phyloP scores from a whole-genome alignment of 805 yeast genomes.

The Soucietia sequanensis region DNA sequence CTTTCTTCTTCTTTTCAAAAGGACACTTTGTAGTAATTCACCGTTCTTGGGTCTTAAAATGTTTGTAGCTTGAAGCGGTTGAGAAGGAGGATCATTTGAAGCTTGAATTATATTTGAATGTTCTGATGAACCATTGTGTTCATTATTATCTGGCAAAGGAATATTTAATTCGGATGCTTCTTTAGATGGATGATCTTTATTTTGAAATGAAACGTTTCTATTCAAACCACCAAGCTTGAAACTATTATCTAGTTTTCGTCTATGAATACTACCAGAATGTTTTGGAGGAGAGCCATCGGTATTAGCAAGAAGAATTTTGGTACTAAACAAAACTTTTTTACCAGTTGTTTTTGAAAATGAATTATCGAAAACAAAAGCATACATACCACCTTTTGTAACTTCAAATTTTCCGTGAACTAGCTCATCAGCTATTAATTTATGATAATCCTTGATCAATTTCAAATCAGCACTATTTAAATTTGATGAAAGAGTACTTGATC shows the following conservation, averaged over 20 bases:
- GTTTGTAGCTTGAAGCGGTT: too few relatives aligned
- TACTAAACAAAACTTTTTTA: conserved; percentile 72
- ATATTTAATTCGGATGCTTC: too few relatives aligned
- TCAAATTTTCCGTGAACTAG: conserved; percentile 59
- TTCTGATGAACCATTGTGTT: too few relatives aligned
- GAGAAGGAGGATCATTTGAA: too few relatives aligned
- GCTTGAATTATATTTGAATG: too few relatives aligned
- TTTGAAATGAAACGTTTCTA: neutral
- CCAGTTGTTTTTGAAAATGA: conserved; percentile 83
- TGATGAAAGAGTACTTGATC: conserved; percentile 38
- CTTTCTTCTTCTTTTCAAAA: conserved; percentile 77
- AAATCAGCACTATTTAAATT: conserved; percentile 41
- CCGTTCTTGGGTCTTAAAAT: conserved; percentile 53
- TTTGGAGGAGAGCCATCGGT: neutral
- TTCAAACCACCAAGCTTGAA: neutral
- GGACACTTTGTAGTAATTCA: conserved; percentile 71
- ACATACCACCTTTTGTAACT: conserved; percentile 64
- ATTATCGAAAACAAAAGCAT: conserved; percentile 90
- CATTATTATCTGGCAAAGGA: neutral
- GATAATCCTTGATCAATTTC: conserved; percentile 57
- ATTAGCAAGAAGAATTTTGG: conserved; percentile 14
- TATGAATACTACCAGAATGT: too few relatives aligned
- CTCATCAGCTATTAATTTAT: conserved; percentile 52
- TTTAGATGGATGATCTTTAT: too few relatives aligned
- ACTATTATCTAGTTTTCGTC: too few relatives aligned